Conservation (phyloP, 176 grass and related monocot genomes). For the Echinochloa phyllopogon region DNA sequence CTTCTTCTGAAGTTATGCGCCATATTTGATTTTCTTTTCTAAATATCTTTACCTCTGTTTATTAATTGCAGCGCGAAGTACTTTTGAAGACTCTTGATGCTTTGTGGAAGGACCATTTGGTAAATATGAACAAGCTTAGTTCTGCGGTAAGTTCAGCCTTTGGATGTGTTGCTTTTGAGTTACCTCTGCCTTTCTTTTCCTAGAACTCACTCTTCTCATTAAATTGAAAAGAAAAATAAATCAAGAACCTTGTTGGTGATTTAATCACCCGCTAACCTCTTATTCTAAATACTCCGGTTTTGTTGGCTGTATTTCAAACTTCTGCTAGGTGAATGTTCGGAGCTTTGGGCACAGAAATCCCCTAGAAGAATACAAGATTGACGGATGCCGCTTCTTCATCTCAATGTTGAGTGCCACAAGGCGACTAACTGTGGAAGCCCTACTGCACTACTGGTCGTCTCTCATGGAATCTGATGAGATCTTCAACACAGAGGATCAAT, state of each 20-base stretch:
- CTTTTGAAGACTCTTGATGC: slow-evolving; percentile 90
- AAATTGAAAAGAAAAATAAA: not conserved
- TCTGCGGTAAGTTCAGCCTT: slow-evolving; percentile 64
- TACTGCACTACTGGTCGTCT: slow-evolving; percentile 87
- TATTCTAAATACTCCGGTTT: not conserved
- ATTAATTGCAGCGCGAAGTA: slow-evolving; percentile 77
- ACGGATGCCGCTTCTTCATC: slow-evolving; percentile 95
- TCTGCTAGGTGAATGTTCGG: slow-evolving; percentile 84
- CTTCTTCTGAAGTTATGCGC: not conserved
- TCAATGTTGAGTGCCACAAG: slow-evolving; percentile 88
- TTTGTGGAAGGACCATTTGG: slow-evolving; percentile 92
- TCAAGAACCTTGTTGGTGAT: not conserved
- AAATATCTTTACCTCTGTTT: slow-evolving; percentile 32
- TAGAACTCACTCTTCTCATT: not conserved
- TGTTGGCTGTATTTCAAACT: slow-evolving; percentile 16
- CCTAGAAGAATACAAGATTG: slow-evolving; percentile 97
- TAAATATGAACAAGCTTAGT: slow-evolving; percentile 99
- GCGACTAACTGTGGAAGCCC: slow-evolving; percentile 72
- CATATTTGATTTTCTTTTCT: not conserved
- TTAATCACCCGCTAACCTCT: not conserved
- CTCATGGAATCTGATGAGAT: slow-evolving; percentile 75
- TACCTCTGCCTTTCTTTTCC: not conserved
- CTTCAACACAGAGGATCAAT: slow-evolving; percentile 52
- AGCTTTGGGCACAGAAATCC: slow-evolving; percentile 97
- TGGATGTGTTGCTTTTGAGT: not conserved